These are phyloP conservation scores for Suhomyces canberraensis DNA, from an alignment of 805 yeast genomes.

Conservation along the genomic window DNA sequence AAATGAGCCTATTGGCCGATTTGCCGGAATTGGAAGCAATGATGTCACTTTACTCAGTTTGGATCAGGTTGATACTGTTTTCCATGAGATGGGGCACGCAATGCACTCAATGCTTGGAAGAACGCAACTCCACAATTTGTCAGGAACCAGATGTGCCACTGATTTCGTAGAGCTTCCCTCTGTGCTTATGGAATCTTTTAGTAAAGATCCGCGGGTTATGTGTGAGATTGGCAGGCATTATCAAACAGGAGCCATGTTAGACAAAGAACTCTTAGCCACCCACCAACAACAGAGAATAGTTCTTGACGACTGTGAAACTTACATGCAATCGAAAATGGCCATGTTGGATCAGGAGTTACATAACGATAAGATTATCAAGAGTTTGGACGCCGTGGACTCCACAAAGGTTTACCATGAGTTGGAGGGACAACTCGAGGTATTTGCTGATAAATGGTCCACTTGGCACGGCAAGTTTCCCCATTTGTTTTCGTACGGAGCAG, in stretches of 20 bases:
- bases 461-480: slow-evolving; percentile 98
- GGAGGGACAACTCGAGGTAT: slow-evolving; percentile 56
- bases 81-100: slow-evolving; percentile 99
- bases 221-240: slow-evolving; percentile 69
- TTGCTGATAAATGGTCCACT: slow-evolving; percentile 65
- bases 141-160: slow-evolving; percentile 93
- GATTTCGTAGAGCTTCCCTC: slow-evolving; percentile 97
- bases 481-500: slow-evolving; percentile 87
- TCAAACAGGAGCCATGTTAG: slow-evolving; percentile 60
- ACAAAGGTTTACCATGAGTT: slow-evolving; percentile 62
- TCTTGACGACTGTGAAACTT: slow-evolving; percentile 69
- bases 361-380: slow-evolving; percentile 13
- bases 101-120: slow-evolving; percentile 96
- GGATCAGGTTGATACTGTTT: slow-evolving; percentile 85
- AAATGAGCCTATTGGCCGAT: slow-evolving; percentile 26
- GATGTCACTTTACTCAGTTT: slow-evolving; percentile 58
- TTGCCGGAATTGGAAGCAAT: slow-evolving; percentile 21
- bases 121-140: slow-evolving; percentile 83
- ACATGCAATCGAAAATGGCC: slow-evolving; percentile 88
- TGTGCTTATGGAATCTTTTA: slow-evolving; percentile 92
- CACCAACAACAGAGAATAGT: slow-evolving; percentile 51
- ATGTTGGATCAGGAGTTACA: slow-evolving; percentile 81
- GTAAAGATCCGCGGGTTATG: slow-evolving; percentile 75
- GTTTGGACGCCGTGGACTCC: slow-evolving; percentile 26
- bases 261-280: slow-evolving; percentile 45